A percentile compares a stretch with the other conserved stretches of the same genome.
phyloP scores from a whole-genome alignment of 345 rosid genomes.

The Barbarea vulgaris region DNA sequence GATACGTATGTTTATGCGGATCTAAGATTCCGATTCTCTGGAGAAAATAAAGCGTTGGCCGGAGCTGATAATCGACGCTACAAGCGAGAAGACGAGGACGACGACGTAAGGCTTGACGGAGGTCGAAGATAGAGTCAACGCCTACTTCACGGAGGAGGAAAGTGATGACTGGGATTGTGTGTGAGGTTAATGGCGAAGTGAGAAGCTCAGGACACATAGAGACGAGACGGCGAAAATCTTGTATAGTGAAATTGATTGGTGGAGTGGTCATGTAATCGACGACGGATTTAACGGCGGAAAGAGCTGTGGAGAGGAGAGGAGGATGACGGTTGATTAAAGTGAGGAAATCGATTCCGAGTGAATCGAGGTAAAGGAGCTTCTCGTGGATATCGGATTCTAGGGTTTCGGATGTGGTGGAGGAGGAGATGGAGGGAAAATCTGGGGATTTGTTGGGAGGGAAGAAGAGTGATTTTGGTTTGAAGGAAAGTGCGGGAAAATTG shows the following conservation, averaged over 20 bases:
- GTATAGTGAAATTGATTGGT: constrained; percentile 50
- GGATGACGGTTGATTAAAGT: constrained; percentile 58
- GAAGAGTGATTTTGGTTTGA: constrained; percentile 52
- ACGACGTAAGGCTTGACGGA: constrained; percentile 63
- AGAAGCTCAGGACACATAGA: constrained; percentile 81
- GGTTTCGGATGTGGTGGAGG: constrained; percentile 5
- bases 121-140: constrained; percentile 50
- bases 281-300: constrained; percentile 59
- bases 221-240: constrained; percentile 66
- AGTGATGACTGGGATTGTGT: constrained; percentile 64
- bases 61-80: constrained; percentile 58
- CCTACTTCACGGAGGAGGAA: constrained; percentile 90
- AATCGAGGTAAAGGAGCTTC: constrained; percentile 76
- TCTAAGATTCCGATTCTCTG: constrained; percentile 71
- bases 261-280: constrained; percentile 59
- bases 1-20: constrained; percentile 63
- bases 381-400: constrained; percentile 58
- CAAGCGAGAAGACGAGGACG: constrained; percentile 84
- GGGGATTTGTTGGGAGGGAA: constrained; percentile 25
- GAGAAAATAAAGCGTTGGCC: constrained; percentile 82
- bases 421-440: constrained; percentile 32
- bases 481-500: constrained; percentile 52
- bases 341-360: constrained; percentile 76
- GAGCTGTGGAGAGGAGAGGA: constrained; percentile 53
- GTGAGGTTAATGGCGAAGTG: constrained; percentile 43